Evolutionary conservation across 805 yeast genomes (phyloP).

Genomic region (Starmera quercuum): DNA sequence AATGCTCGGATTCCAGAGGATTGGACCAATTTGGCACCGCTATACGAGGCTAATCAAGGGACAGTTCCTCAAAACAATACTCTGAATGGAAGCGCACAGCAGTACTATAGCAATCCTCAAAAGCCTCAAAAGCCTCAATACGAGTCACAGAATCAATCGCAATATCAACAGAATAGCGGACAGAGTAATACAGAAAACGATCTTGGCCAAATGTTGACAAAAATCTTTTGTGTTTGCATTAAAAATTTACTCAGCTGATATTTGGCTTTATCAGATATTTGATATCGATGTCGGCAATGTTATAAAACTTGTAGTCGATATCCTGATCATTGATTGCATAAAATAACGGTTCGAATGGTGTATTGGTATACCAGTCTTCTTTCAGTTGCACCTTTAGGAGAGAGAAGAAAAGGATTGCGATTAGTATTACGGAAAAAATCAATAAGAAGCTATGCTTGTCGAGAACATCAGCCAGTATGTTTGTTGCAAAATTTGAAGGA

Average conservation of each 20-base stretch:
- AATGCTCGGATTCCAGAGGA: conserved; percentile 35
- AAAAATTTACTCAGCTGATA: conserved; percentile 14
- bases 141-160: conserved; percentile 14
- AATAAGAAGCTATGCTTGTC: too few relatives aligned
- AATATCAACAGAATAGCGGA: conserved; percentile 10
- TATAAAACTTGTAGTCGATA: conserved; percentile 17
- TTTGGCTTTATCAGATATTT: conserved; percentile 8
- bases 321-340: conserved; percentile 9
- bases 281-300: conserved; percentile 10
- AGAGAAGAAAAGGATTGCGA: too few relatives aligned
- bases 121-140: conserved; percentile 21
- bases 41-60: conserved; percentile 7
- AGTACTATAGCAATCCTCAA: conserved; percentile 17
- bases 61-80: conserved; percentile 17
- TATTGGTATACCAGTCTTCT: conserved; percentile 10
- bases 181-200: conserved; percentile 11
- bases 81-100: conserved; percentile 24
- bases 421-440: too few relatives aligned
- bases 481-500: too few relatives aligned
- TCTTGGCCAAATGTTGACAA: conserved; percentile 15
- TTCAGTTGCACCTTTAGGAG: too few relatives aligned
- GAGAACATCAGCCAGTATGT: too few relatives aligned
- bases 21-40: conserved; percentile 20
- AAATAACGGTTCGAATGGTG: conserved; percentile 10
- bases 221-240: conserved; percentile 27